These are phyloP conservation scores for Trichopus zeylanicus DNA, from an alignment of 116 monocot species.

Conservation along the genomic window DNA sequence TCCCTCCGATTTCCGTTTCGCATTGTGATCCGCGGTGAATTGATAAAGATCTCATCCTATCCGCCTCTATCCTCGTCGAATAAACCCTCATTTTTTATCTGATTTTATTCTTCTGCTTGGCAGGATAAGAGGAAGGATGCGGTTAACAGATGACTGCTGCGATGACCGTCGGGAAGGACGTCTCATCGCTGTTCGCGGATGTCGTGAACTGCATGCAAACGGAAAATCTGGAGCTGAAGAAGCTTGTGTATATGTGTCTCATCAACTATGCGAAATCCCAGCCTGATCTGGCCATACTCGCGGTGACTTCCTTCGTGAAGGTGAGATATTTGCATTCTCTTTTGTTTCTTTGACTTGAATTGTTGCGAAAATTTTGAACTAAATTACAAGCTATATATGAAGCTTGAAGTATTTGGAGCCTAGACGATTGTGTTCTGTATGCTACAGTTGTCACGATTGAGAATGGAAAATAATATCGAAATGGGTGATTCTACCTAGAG, in stretches of 20 bases:
- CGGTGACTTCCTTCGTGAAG: slow-evolving; percentile 98
- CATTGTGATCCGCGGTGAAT: neutral
- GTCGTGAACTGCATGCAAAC: slow-evolving; percentile 99
- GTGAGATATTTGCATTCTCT: no score
- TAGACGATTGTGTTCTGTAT: no score
- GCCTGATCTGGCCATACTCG: slow-evolving; percentile 96
- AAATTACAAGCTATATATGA: no score
- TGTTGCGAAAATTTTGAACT: no score
- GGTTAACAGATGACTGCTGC: slow-evolving; percentile 98
- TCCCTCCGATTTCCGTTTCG: no score
- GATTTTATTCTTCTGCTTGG: slow-evolving; percentile 5
- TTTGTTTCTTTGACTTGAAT: no score
- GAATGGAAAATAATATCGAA: no score
- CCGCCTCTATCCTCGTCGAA: neutral
- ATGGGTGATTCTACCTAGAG: no score
- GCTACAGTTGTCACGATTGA: no score
- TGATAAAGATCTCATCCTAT: slow-evolving; percentile 1
- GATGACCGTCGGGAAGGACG: slow-evolving; percentile 99
- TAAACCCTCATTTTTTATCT: no score
- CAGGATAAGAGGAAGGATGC: slow-evolving; percentile 99
- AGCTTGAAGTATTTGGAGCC: no score
- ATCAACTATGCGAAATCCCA: slow-evolving; percentile 99
- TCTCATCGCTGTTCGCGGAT: slow-evolving; percentile 94
- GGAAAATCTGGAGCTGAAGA: slow-evolving; percentile 95
- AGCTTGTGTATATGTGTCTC: slow-evolving; percentile 96